Evolutionary conservation across 2,329 filamentous ascomycete genomes (phyloP).

Genomic region (Xylaria sp.): DNA sequence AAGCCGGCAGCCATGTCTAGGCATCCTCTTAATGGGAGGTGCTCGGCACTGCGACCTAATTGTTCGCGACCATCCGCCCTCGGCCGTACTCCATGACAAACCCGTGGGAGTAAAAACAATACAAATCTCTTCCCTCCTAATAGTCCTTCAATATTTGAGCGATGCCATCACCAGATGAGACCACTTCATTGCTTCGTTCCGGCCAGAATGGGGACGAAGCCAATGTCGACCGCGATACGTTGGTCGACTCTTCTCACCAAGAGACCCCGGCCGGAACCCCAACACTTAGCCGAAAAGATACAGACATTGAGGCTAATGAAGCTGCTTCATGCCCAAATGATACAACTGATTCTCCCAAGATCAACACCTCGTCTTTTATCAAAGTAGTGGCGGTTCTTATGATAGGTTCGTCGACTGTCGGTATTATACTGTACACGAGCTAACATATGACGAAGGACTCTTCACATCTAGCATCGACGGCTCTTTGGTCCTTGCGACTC

Average conservation of each 20-base stretch:
- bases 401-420: constrained; percentile 25
- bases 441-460: constrained; percentile 51
- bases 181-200: constrained; percentile 29
- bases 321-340: background rate
- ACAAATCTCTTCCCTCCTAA: background rate
- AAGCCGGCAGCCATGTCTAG: constrained; percentile 1
- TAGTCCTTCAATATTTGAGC: background rate
- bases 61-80: background rate
- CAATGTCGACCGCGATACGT: background rate
- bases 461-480: constrained; percentile 74
- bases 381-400: constrained; percentile 32
- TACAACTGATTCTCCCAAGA: background rate
- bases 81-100: background rate
- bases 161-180: constrained; percentile 25
- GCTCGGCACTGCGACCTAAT: background rate
- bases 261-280: background rate
- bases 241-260: background rate
- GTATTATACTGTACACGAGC: background rate
- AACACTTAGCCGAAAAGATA: background rate
- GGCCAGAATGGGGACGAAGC: constrained; percentile 3
- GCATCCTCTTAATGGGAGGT: background rate
- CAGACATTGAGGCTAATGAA: constrained; percentile 31
- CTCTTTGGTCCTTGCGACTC: constrained; percentile 74
- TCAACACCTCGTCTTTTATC: constrained; percentile 29
- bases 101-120: background rate